Base-by-base conservation (phyloP, 2,329 filamentous ascomycete species). In the Phyllosticta citribraziliensis region DNA sequence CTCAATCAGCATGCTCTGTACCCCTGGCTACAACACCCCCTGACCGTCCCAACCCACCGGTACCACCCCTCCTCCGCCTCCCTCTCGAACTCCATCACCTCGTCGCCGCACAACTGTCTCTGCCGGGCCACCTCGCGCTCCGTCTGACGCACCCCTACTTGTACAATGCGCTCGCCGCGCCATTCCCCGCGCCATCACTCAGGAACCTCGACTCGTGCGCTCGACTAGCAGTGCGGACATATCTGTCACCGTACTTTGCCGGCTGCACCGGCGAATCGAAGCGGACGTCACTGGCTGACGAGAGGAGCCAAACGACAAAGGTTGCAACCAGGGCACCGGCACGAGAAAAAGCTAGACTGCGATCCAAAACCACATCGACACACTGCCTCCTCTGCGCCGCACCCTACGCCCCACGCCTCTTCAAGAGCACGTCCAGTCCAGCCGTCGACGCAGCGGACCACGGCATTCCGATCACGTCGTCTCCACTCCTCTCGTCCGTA, bases 101-200 rank as follows among this genome's bases (percentile, higher is more conserved):
- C 22, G 69, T 78, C 53, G 63, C 67, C 52, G 65, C 72, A 27
- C 63, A 71, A 63, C 70, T 79, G 9, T 67, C 72, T 5, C 66
- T 67, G 0, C 73, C 76, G 51, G 70, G 67, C 25, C 66, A 72
- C 20, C 65, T 77, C 9, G 69, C 76, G 3, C 68, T 77, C 10
- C 74, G 74, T 53, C 70, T 78, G 52, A 68, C 70, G 5, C 68
- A 71, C 55, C 66, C 65, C 11, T 61, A 64, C 11, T 63, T 76
- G 30, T 70, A 73, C 65, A 63, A 65, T 52, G 66, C 63, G 0
- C 58, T 74, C 12, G 62, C 66, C 10, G 52, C 64, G 8, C 63
- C 64, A 5, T 58, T 25, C 17, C 25, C 66, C n/a, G 66, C 62
- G 47, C 64, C 67, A 20, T 40, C 27, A 2, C 52, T 59, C 14